phyloP scores from a whole-genome alignment of 345 rosid species.

The Limnanthes douglasii region DNA sequence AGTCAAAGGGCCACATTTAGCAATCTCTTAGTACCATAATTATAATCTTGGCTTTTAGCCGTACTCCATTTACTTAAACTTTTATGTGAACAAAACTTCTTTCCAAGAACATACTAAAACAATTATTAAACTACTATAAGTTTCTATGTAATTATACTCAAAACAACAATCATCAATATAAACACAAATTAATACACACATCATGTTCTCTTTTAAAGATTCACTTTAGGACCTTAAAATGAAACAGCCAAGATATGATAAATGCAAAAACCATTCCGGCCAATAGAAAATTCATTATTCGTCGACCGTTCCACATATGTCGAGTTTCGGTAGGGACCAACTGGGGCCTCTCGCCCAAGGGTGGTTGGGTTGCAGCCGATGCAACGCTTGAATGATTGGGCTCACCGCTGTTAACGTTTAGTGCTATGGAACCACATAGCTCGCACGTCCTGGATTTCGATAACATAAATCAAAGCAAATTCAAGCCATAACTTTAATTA shows the following conservation, averaged over 20 bases:
- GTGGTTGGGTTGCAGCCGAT: slow-evolving; percentile 15
- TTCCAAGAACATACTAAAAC: too few relatives aligned
- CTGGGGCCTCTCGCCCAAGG: slow-evolving; percentile 13
- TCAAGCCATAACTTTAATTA: slow-evolving; percentile 3
- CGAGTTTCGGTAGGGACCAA: slow-evolving; percentile 21
- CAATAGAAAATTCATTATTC: slow-evolving; percentile 42
- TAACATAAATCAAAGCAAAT: slow-evolving; percentile 4
- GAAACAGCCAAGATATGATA: slow-evolving; percentile 56
- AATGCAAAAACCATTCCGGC: slow-evolving; percentile 49
- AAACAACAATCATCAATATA: too few relatives aligned
- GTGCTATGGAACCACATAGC: slow-evolving; percentile 44
- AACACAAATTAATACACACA: too few relatives aligned
- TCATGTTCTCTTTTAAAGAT: too few relatives aligned
- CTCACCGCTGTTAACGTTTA: slow-evolving; percentile 27
- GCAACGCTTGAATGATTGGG: slow-evolving; percentile 13
- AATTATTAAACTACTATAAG: too few relatives aligned
- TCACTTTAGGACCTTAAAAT: slow-evolving; percentile 25
- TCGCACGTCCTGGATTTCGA: slow-evolving; percentile 34
- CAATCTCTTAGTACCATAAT: too few relatives aligned
- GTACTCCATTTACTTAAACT: too few relatives aligned
- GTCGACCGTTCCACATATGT: slow-evolving; percentile 46
- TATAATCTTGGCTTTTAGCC: too few relatives aligned
- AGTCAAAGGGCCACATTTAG: too few relatives aligned
- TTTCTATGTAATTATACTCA: too few relatives aligned
- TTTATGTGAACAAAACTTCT: too few relatives aligned